These are phyloP conservation scores for Penicillium salamii DNA, from an alignment of 495 filamentous ascomycete species.

Conservation along the genomic window DNA sequence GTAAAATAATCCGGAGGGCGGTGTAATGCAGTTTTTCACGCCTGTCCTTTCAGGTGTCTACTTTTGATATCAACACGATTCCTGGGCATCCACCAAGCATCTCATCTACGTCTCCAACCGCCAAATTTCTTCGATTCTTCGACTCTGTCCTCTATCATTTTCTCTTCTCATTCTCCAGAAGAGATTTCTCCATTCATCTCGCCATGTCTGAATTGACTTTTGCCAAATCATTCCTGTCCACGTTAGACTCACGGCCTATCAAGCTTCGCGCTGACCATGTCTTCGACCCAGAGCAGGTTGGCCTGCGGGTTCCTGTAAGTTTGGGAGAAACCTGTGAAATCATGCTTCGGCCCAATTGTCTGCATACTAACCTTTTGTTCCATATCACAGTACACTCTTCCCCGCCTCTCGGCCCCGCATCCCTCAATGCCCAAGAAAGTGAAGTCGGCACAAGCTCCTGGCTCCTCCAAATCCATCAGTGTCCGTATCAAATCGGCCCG, in stretches of 20 bases:
- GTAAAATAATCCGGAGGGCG: constrained; percentile 24
- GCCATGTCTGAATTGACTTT: constrained; percentile 84
- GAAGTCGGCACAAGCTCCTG: constrained; percentile 38
- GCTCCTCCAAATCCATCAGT: constrained; percentile 48
- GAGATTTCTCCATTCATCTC: neutral
- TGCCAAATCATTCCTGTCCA: constrained; percentile 75
- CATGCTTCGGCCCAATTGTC: neutral
- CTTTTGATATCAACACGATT: neutral
- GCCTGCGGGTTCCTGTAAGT: constrained; percentile 67
- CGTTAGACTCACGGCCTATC: constrained; percentile 69
- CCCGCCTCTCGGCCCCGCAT: constrained; percentile 45
- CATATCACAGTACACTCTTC: constrained; percentile 41
- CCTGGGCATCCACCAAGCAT: neutral
- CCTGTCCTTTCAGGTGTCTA: constrained; percentile 7
- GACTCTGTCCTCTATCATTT: neutral
- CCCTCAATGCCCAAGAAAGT: constrained; percentile 51
- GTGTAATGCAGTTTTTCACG: constrained; percentile 12
- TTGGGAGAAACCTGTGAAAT: neutral
- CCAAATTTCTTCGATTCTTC: neutral
- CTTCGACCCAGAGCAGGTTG: constrained; percentile 73
- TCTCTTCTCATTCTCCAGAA: too few relatives aligned
- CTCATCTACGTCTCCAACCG: neutral
- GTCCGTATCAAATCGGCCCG: constrained; percentile 71
- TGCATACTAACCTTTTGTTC: constrained; percentile 4
- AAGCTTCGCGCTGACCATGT: constrained; percentile 83